phyloP scores from a whole-genome alignment of 23 red algal genomes.

The Gracilaria domingensis region DNA sequence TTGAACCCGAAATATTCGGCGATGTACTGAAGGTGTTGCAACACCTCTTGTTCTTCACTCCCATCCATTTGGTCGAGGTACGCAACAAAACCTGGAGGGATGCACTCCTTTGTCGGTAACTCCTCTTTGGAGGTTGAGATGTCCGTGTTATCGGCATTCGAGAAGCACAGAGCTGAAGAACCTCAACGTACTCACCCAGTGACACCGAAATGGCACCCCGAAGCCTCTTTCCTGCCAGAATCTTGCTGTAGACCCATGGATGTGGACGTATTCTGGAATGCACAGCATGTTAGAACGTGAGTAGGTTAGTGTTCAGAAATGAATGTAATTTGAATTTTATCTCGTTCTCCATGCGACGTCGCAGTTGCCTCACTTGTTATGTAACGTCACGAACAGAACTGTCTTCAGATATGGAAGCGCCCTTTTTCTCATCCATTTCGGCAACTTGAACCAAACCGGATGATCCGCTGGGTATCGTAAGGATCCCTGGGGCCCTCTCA shows the following conservation, averaged over 20 bases:
- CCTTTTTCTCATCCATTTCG: not conserved
- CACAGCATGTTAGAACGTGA: too few species aligned
- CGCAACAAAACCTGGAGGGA: not conserved
- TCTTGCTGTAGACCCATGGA: too few species aligned
- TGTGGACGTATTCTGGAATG: too few species aligned
- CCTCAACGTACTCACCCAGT: too few species aligned
- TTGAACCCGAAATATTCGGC: not conserved
- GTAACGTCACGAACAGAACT: not conserved
- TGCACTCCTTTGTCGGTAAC: not conserved
- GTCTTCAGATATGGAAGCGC: not conserved
- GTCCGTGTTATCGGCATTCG: not conserved
- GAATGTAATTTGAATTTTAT: not conserved
- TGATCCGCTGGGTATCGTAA: too few species aligned
- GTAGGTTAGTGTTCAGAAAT: too few species aligned
- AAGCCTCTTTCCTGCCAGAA: too few species aligned
- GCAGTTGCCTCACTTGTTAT: not conserved
- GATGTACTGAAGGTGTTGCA: not conserved
- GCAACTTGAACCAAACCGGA: too few species aligned
- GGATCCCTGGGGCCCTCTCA: too few species aligned
- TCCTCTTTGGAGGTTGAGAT: not conserved
- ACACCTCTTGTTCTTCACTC: not conserved
- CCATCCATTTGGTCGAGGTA: not conserved
- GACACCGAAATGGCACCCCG: too few species aligned
- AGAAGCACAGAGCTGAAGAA: too few species aligned
- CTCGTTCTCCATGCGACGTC: not conserved